A percentile compares a stretch with the other conserved stretches of the same genome.
Evolutionary conservation across 2,329 filamentous ascomycete genomes (phyloP).

Genomic region (Amphichorda felina): DNA sequence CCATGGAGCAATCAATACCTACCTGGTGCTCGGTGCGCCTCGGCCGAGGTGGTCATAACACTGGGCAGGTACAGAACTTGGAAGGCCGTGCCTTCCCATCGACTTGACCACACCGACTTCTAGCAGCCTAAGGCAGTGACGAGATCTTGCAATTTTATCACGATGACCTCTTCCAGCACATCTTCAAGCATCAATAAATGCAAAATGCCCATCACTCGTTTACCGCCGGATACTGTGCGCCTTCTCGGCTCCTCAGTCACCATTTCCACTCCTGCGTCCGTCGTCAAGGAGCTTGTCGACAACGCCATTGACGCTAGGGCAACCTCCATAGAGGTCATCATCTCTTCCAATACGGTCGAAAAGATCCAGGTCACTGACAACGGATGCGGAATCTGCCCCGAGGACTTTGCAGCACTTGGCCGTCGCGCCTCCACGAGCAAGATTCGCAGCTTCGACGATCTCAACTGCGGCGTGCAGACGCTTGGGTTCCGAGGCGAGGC

Average conservation of each 20-base stretch:
- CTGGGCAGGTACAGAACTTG: no score
- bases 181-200: neutral
- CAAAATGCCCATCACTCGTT: constrained; percentile 34
- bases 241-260: constrained; percentile 49
- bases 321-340: constrained; percentile 49
- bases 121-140: no score
- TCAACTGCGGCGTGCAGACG: constrained; percentile 43
- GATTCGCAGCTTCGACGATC: constrained; percentile 49
- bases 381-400: constrained; percentile 54
- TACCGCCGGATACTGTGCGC: constrained; percentile 36
- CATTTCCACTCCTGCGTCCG: constrained; percentile 44
- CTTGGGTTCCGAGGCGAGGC: constrained; percentile 72
- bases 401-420: constrained; percentile 52
- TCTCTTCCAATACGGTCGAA: constrained; percentile 56
- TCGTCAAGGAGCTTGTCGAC: constrained; percentile 69
- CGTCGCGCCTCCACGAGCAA: constrained; percentile 65
- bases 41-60: no score
- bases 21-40: no score
- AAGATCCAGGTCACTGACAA: constrained; percentile 62
- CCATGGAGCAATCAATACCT: no score
- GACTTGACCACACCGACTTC: no score
- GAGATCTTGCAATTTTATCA: no score
- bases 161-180: no score
- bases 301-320: constrained; percentile 65
- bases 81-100: no score